Percentiles rank a stretch among this genome's conserved stretches.
Conservation (phyloP, 805 yeast species). For the Myxozyma sirexii region DNA sequence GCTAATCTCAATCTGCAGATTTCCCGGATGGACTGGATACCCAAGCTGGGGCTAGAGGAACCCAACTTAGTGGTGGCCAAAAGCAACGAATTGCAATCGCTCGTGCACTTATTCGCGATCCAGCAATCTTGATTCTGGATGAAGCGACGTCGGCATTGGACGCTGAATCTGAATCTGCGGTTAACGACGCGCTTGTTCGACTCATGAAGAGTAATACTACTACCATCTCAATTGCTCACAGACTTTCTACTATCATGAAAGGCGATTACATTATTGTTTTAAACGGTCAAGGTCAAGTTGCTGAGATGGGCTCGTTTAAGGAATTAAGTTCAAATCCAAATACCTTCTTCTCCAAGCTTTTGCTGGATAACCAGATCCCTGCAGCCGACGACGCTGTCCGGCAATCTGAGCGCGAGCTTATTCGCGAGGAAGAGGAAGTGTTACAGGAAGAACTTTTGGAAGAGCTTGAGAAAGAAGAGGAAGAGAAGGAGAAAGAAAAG, state of each 20-base stretch:
- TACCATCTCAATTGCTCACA: constrained; percentile 83
- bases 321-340: constrained; percentile 50
- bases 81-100: constrained; percentile 92
- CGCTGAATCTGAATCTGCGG: constrained; percentile 82
- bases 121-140: constrained; percentile 80
- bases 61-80: constrained; percentile 93
- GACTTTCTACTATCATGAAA: constrained; percentile 83
- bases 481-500: constrained; percentile 11
- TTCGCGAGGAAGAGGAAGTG: constrained; percentile 26
- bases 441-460: constrained; percentile 31
- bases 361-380: constrained; percentile 23
- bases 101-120: constrained; percentile 76
- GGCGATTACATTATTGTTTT: constrained; percentile 81
- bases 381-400: neutral
- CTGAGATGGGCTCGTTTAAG: constrained; percentile 66
- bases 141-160: constrained; percentile 96
- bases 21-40: constrained; percentile 87
- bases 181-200: constrained; percentile 66
- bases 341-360: constrained; percentile 31
- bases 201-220: constrained; percentile 61
- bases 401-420: constrained; percentile 4
- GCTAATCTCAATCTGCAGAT: constrained; percentile 39
- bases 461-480: constrained; percentile 29
- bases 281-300: constrained; percentile 71
- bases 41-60: constrained; percentile 79